Base-by-base conservation (phyloP, 306 rosid species). In the Herpetospermum pedunculosum region DNA sequence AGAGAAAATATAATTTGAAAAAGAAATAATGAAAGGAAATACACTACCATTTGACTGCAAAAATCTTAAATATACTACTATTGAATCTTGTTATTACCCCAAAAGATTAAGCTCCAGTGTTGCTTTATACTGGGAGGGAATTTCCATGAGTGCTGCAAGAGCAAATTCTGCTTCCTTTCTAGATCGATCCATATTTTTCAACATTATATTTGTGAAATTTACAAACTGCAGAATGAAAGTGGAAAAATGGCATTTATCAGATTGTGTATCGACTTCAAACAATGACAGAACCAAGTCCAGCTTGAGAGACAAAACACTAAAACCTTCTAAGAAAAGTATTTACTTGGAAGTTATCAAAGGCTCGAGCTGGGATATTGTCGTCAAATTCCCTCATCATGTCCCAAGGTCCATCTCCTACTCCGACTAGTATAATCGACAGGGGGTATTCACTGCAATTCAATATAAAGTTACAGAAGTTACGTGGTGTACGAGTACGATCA, bases 381-480 rank as follows among this genome's bases (percentile, higher is more conserved):
- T 91, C 96, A 79, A 95, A 95, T 80, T 88, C 80, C 80, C 80
- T 89, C 97, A 95, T 95, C 93, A 87, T 92, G 70, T 95, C 96
- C 99, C 99, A 95, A 4, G 99, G 99, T 47, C 99, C 99, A 54
- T 95, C 99, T 77, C 99, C 99, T 70, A 92, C 97, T 62, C 99
- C 99, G 25, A 95, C 99, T 57, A 95, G 64, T 75, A 95, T 75
- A 72, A 95, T 95, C 47, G 99, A 95, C 73, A 95, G 72, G 15
- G 99, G 96, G 68, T 89, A 88, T 64, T 83, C 79, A 63, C 98
- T 94, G 85, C 78, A 73, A 76, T 63, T 67, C 62, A 76, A 47
- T 59, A 72, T 35, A 23, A 77, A 19, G 30, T 69, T 52, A 75
- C 37, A 52, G 74, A 77, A 2, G 52, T 49, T 34, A 25, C 73